Evolutionary conservation across 805 yeast genomes (phyloP), one percentile per base, ranked within the genome.

Genomic region (Clavispora carvajalis): DNA sequence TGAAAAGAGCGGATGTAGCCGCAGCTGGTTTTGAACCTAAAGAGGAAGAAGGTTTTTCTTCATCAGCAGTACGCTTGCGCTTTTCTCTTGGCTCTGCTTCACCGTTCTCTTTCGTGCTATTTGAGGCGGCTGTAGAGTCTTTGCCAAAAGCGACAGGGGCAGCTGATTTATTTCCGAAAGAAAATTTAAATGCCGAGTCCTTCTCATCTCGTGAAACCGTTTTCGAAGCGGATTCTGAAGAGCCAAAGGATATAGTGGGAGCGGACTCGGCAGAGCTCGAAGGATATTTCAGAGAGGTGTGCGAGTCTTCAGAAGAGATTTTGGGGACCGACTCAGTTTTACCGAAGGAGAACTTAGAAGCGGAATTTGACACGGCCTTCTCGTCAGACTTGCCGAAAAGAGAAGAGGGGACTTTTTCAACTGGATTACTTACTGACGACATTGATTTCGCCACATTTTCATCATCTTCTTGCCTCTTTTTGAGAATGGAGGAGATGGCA

Each of bases 401-500:
- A 15, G 23, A 19, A 12, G 22, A 6, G 1, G 23, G 29, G 34
- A 22, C 12, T 22, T 12, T 7, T 5, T 28, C 30, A 5, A 34
- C 37, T n/a, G 40, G 16, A 23, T 31, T 13, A 22, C 21, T 7
- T 7, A 15, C 36, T 3, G 36, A 10, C 11, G 26, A n/a, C 25
- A 21, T 6, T 7, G 34, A 35, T 13, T 36, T 36, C 23, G 9
- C 11, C 22, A 36, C 38, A 26, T 26, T 33, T n/a, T 36, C 33
- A 9, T 36, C 38, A 10, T 36, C 38, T 7, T 26, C 43, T 4
- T 47, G 45, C 21, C 58, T 40, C 36, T 51, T 51, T 34, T 47
- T 45, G 8, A 62, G 41, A 9, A 65, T 51, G 7, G 54, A 47
- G 28, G 51, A 44, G 21, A 67, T 48, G 34, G 60, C 57, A 15